Base-by-base conservation (phyloP, 352 stramenopile species). In the Pythium brachiatum region DNA sequence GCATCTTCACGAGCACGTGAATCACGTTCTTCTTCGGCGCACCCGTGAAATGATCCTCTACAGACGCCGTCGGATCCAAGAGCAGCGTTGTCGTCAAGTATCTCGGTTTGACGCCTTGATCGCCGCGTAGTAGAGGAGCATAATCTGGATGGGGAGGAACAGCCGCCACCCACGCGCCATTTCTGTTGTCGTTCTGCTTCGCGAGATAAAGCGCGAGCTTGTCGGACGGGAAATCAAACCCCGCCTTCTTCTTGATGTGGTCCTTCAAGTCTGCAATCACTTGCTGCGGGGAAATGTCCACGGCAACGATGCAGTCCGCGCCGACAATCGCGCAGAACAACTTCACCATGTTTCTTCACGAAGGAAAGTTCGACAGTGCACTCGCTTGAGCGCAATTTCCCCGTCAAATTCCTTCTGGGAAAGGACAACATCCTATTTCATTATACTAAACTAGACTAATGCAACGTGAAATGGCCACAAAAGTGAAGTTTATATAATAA, bases 11-110 rank as follows among this genome's bases (percentile, higher is more conserved):
- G 23, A 60, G 26, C 53, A 60, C 38, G 53, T 60, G 53, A 52
- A 60, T 60, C 53, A 21, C 53, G 36, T 60, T 60, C 36, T 51
- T 52, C 15, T 36, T 36, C 12, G 53, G 53, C 8, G 36, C 25
- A 15, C 21, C 16, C 1, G 15, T 36, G 23, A 60, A 60, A 27
- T 60, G 32, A 60, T 60, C 53, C 36, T 39, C 36, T n/a, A 60
- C 52, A 39, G 53, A 50, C 53, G 36, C 51, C 18, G 53, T 60
- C 53, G 52, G 53, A 60, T 60, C 53, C 53, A 60, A 60, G 51
- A 34, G 53, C 53, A 25, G 48, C 39, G 38, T 13, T 60, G 39
- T 52, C 39, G 53, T 60, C 38, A 60, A 41, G 23, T 60, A 52
- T 31, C 3, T 52, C 39, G 53, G 38, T 60, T 60, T 38, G 53